Percentiles rank a stretch among this genome's conserved stretches.
phyloP scores from a whole-genome alignment of 2,329 filamentous ascomycete genomes.

The Phialocephala sp. region DNA sequence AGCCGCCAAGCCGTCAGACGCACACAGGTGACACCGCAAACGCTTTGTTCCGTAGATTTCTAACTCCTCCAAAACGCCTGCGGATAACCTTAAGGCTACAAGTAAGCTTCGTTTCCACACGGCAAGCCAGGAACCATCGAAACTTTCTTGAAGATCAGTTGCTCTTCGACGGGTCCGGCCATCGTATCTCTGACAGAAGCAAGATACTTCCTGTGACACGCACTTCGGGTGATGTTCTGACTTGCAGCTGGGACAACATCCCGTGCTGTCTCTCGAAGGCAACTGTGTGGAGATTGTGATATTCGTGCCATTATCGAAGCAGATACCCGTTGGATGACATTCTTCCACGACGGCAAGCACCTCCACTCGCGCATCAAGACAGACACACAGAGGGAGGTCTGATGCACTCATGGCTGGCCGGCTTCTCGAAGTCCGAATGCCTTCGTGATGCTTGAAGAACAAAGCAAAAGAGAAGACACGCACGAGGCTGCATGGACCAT shows the following conservation, averaged over 20 bases:
- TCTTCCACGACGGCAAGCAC: background rate
- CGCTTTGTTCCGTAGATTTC: slow-evolving; percentile 8
- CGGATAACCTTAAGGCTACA: slow-evolving; percentile 12
- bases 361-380: background rate
- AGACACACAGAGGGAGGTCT: background rate
- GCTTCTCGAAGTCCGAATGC: slow-evolving; percentile 2
- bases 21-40: background rate
- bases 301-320: slow-evolving; percentile 8
- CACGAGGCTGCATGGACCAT: slow-evolving; percentile 10
- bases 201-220: background rate
- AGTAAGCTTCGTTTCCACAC: slow-evolving; percentile 12
- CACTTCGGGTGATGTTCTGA: slow-evolving; percentile 1
- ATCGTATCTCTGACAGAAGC: background rate
- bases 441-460: slow-evolving; percentile 6
- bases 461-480: background rate
- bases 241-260: background rate
- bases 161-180: background rate
- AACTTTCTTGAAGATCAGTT: background rate
- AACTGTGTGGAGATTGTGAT: background rate
- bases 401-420: slow-evolving; percentile 8
- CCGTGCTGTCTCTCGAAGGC: background rate
- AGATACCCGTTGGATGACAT: background rate
- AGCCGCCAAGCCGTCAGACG: background rate
- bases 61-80: slow-evolving; percentile 5
- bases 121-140: background rate